phyloP scores from a whole-genome alignment of 345 rosid genomes.

The Gynandropsis gynandra region DNA sequence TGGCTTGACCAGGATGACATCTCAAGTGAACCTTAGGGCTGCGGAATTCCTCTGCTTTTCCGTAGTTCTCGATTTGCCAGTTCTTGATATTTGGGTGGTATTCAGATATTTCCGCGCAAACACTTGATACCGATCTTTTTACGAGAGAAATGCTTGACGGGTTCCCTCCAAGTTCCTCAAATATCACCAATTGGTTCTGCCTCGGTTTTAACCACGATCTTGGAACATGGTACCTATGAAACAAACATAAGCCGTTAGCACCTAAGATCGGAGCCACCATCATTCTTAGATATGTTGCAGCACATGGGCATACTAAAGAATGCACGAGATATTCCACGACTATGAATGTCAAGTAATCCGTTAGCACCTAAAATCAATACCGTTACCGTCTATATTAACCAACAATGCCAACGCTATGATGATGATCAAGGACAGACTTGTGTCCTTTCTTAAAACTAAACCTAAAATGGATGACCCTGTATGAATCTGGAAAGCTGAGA shows the following conservation, averaged over 20 bases:
- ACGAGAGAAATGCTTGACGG: constrained; percentile 51
- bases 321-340: no score
- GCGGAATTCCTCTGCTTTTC: constrained; percentile 73
- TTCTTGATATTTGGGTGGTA: constrained; percentile 89
- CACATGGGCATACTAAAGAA: no score
- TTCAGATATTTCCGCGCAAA: constrained; percentile 87
- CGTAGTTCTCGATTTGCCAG: constrained; percentile 98
- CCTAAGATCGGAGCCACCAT: no score
- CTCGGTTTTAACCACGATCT: constrained; percentile 43
- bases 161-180: constrained; percentile 50
- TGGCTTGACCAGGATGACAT: constrained; percentile 72
- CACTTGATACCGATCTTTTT: constrained; percentile 69
- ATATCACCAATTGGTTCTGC: constrained; percentile 38
- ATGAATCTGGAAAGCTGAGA: background rate
- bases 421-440: no score
- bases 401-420: no score
- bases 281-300: no score
- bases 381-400: no score
- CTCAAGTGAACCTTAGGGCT: constrained; percentile 83
- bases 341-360: no score
- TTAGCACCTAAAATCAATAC: no score
- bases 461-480: no score
- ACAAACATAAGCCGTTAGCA: constrained; percentile 11
- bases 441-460: no score
- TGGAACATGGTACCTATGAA: constrained; percentile 49